A percentile compares a stretch with the other conserved stretches of the same genome.
phyloP scores from a whole-genome alignment of 331 rosid genomes.

The Quercus phellos region DNA sequence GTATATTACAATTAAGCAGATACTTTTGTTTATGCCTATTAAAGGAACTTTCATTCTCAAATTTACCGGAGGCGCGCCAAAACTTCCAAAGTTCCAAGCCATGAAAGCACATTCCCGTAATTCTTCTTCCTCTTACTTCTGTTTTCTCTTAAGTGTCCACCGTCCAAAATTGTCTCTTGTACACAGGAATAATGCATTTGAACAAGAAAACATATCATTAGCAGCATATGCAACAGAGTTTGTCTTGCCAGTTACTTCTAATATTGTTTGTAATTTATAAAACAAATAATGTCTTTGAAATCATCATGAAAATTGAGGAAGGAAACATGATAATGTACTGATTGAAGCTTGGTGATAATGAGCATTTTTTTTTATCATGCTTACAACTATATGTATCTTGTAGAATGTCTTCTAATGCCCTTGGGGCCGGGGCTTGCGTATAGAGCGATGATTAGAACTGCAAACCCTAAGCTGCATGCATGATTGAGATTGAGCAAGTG shows the following conservation, averaged over 20 bases:
- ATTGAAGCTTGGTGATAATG: no score
- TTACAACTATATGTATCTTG: no score
- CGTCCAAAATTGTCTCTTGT: slow-evolving; percentile 64
- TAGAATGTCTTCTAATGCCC: no score
- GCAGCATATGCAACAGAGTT: not conserved
- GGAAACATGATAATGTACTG: not conserved
- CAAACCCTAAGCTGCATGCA: no score
- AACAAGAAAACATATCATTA: not conserved
- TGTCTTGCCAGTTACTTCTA: not conserved
- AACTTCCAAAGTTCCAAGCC: slow-evolving; percentile 41
- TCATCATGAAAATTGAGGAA: not conserved
- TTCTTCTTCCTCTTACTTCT: slow-evolving; percentile 58
- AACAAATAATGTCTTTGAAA: not conserved
- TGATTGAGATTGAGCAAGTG: no score
- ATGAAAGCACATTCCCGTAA: slow-evolving; percentile 53
- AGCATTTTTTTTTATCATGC: no score
- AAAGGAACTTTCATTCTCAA: slow-evolving; percentile 42
- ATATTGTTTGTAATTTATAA: not conserved
- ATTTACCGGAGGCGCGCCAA: slow-evolving; percentile 43
- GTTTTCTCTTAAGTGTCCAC: slow-evolving; percentile 52
- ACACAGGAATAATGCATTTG: not conserved
- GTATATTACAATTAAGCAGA: slow-evolving; percentile 12
- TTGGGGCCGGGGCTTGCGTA: no score
- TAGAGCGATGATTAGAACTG: no score
- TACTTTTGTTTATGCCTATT: not conserved